Evolutionary conservation across 495 filamentous ascomycete species (phyloP).

Genomic region (Tuber borchii): DNA sequence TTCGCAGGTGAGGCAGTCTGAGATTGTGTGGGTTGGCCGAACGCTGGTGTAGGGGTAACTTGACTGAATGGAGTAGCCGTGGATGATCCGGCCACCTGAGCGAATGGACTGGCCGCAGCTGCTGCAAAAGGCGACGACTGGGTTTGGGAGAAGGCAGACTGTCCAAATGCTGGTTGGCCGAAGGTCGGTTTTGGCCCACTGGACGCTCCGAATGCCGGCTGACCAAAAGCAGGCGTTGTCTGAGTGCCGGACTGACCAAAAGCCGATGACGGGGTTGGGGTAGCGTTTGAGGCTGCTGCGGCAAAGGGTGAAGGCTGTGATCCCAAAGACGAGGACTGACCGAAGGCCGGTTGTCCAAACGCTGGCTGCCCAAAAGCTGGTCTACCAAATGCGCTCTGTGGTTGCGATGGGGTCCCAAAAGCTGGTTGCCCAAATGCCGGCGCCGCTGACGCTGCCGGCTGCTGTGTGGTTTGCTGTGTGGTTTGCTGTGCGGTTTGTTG

Average conservation of each 20-base stretch:
- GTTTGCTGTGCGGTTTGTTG: not conserved
- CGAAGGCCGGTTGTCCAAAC: slow-evolving; percentile 41
- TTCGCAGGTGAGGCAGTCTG: not conserved
- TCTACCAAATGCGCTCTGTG: slow-evolving; percentile 43
- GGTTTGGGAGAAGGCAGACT: slow-evolving; percentile 24
- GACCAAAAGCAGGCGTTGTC: slow-evolving; percentile 39
- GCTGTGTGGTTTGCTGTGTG: not conserved
- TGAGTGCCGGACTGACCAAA: slow-evolving; percentile 21
- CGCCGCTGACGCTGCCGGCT: slow-evolving; percentile 27
- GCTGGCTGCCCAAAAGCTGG: slow-evolving; percentile 39
- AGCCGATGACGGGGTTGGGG: not conserved
- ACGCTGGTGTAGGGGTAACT: slow-evolving; percentile 11
- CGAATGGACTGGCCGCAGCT: slow-evolving; percentile 7
- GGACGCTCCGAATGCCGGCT: slow-evolving; percentile 41
- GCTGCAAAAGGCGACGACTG: slow-evolving; percentile 11
- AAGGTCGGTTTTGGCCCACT: slow-evolving; percentile 17
- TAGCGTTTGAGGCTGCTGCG: not conserved
- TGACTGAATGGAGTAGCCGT: slow-evolving; percentile 11
- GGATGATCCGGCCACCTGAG: slow-evolving; percentile 8
- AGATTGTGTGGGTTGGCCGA: slow-evolving; percentile 28
- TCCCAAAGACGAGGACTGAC: slow-evolving; percentile 40
- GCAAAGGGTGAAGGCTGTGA: slow-evolving; percentile 11
- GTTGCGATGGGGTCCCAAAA: slow-evolving; percentile 37
- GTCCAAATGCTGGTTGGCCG: slow-evolving; percentile 27
- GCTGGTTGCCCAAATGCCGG: slow-evolving; percentile 42